Evolutionary conservation across 2,329 filamentous ascomycete genomes (phyloP).

Genomic region (Pestalotiopsis fici): DNA sequence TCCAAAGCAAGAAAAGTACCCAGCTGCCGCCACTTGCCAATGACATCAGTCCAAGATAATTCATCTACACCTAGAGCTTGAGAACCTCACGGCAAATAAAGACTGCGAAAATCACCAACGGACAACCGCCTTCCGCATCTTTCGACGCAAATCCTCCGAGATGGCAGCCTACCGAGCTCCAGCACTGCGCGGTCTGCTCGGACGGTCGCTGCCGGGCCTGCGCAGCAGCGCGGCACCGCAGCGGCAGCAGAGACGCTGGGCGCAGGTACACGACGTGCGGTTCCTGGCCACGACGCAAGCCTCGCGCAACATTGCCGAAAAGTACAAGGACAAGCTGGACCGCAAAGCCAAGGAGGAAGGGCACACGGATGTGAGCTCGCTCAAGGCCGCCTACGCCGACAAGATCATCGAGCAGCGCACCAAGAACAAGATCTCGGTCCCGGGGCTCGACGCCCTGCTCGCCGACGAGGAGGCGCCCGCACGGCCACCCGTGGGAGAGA

Average conservation of each 20-base stretch:
- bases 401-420: constrained; percentile 75
- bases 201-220: constrained; percentile 31
- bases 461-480: constrained; percentile 25
- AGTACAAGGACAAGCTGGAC: constrained; percentile 84
- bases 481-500: constrained; percentile 13
- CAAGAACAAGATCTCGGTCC: constrained; percentile 59
- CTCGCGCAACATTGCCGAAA: constrained; percentile 71
- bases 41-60: background rate
- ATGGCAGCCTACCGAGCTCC: constrained; percentile 10
- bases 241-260: constrained; percentile 75
- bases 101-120: background rate
- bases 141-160: background rate
- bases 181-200: constrained; percentile 47
- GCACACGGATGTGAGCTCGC: constrained; percentile 68
- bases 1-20: background rate
- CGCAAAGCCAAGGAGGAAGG: constrained; percentile 77
- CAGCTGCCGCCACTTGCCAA: background rate
- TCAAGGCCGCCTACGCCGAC: constrained; percentile 82
- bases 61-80: background rate
- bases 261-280: constrained; percentile 88
- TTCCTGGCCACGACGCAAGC: constrained; percentile 80
- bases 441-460: constrained; percentile 33
- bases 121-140: background rate
- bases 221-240: constrained; percentile 14
- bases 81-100: background rate